Evolutionary conservation across 495 filamentous ascomycete genomes (phyloP).

Genomic region (Hypoxylon cercidicola): DNA sequence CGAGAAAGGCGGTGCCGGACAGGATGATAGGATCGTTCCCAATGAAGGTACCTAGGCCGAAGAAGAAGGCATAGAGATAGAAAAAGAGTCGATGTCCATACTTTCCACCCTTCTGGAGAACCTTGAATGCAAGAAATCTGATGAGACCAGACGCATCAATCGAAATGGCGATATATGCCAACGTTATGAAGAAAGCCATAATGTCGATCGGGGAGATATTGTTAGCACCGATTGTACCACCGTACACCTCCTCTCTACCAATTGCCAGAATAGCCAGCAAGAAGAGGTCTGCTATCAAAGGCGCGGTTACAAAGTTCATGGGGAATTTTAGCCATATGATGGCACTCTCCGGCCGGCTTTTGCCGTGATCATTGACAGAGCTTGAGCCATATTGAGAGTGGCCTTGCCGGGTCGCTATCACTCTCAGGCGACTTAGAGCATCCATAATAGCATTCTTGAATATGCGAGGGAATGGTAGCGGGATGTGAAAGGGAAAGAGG

Average conservation of each 20-base stretch:
- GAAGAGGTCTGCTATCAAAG: constrained; percentile 72
- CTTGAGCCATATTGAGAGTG: constrained; percentile 14
- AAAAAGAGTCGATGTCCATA: constrained; percentile 71
- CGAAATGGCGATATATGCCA: constrained; percentile 79
- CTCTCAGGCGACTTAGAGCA: constrained; percentile 54
- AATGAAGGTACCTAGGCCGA: constrained; percentile 70
- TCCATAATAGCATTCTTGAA: constrained; percentile 56
- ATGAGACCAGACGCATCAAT: constrained; percentile 77
- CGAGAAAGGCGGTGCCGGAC: constrained; percentile 74
- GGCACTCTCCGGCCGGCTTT: constrained; percentile 34
- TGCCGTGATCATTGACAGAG: constrained; percentile 17
- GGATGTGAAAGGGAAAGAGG: constrained; percentile 71
- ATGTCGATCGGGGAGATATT: constrained; percentile 71
- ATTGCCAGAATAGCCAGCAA: constrained; percentile 71
- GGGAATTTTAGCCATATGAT: constrained; percentile 62
- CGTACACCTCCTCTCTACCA: constrained; percentile 67
- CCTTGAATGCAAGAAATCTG: constrained; percentile 71
- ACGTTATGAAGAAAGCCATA: constrained; percentile 73
- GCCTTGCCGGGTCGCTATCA: constrained; percentile 57
- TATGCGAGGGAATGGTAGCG: constrained; percentile 62
- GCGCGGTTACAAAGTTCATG: constrained; percentile 74
- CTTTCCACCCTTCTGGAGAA: constrained; percentile 70
- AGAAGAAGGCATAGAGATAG: constrained; percentile 76
- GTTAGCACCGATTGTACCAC: constrained; percentile 69
- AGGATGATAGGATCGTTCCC: constrained; percentile 77